phyloP scores from a whole-genome alignment of 257 asterid species.

The Solanum tarijense region DNA sequence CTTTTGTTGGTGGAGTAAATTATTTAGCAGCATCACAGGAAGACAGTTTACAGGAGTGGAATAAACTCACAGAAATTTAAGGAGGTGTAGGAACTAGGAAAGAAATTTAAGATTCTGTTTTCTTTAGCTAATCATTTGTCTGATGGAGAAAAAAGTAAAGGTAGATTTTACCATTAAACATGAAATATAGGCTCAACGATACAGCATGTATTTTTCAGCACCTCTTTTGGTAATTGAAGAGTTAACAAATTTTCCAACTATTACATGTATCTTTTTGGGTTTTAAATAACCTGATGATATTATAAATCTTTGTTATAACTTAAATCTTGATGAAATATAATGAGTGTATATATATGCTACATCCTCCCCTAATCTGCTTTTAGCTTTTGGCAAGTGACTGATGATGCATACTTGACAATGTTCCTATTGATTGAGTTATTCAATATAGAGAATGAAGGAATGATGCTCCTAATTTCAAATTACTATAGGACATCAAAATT shows the following conservation, averaged over 20 bases:
- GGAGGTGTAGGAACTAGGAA: background rate
- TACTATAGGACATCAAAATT: background rate
- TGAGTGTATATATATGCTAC: background rate
- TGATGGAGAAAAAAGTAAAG: background rate
- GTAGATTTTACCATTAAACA: background rate
- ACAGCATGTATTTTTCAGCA: background rate
- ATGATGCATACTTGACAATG: background rate
- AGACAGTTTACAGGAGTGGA: background rate
- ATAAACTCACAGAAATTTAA: background rate
- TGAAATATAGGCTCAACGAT: background rate
- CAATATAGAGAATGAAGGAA: background rate
- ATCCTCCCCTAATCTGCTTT: background rate
- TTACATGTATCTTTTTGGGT: background rate
- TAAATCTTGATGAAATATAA: background rate
- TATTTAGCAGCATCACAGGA: background rate
- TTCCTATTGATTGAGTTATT: background rate
- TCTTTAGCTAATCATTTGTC: background rate
- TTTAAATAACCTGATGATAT: background rate
- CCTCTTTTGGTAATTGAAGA: background rate
- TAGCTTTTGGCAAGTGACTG: background rate
- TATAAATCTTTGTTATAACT: background rate
- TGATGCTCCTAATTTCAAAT: background rate
- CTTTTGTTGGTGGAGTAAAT: background rate
- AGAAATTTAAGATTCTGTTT: background rate
- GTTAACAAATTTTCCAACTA: background rate